These are phyloP conservation scores for Aureobasidium lini DNA, from an alignment of 2,329 filamentous ascomycete genomes.

Conservation along the genomic window DNA sequence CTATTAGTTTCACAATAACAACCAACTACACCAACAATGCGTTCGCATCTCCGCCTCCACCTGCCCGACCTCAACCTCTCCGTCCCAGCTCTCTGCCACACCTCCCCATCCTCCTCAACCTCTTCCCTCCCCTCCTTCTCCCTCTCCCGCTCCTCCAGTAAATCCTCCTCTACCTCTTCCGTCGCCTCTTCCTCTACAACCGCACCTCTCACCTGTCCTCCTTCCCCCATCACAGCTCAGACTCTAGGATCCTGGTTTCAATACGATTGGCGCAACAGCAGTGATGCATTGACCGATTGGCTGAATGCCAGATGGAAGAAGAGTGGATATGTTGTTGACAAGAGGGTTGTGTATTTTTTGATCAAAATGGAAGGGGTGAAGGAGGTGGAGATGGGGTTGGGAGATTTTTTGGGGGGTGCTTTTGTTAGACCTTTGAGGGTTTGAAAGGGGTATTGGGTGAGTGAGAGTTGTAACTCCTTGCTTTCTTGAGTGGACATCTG, in stretches of 20 bases:
- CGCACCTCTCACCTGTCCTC: not conserved
- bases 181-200: not conserved
- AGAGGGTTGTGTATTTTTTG: conserved; percentile 21
- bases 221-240: conserved; percentile 17
- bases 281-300: conserved; percentile 24
- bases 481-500: too few species aligned
- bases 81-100: not conserved
- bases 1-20: not conserved
- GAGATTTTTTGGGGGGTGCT: conserved; percentile 5
- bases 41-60: not conserved
- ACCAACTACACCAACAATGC: not conserved
- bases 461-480: not conserved
- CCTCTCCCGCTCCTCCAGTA: not conserved
- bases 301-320: conserved; percentile 24
- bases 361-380: conserved; percentile 16
- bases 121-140: not conserved
- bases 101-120: not conserved
- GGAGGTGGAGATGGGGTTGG: conserved; percentile 18
- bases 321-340: conserved; percentile 19
- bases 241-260: conserved; percentile 19
- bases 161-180: not conserved
- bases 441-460: not conserved
- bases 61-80: not conserved
- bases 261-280: conserved; percentile 18
- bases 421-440: not conserved